Percentiles rank a stretch among this genome's conserved stretches.
These are phyloP conservation scores for Fusarium denticulatum DNA, from an alignment of 2,329 filamentous ascomycete genomes.

Conservation along the genomic window DNA sequence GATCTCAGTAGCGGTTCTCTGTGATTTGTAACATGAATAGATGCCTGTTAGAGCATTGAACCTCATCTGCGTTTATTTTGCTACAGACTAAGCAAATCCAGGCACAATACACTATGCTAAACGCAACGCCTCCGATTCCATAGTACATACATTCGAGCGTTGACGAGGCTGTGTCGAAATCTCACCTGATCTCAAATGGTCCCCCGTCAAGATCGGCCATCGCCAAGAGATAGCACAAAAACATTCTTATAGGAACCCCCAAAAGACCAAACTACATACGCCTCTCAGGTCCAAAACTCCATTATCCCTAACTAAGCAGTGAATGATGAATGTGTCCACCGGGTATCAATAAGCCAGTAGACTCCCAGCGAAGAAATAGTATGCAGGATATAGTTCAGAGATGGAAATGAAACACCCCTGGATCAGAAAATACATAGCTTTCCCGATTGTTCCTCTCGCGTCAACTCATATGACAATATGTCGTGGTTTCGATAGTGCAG, in stretches of 20 bases:
- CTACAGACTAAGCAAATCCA: neutral
- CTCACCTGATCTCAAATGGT: neutral
- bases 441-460: slow-evolving; percentile 52
- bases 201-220: neutral
- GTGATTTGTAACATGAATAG: neutral
- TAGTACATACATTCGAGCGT: neutral
- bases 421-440: slow-evolving; percentile 50
- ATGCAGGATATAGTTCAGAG: neutral
- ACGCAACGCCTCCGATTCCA: neutral
- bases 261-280: neutral
- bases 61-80: neutral
- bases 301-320: slow-evolving; percentile 1
- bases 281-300: slow-evolving; percentile 8
- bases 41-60: neutral
- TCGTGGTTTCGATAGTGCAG: slow-evolving; percentile 77
- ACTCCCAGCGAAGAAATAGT: slow-evolving; percentile 6
- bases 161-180: neutral
- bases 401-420: slow-evolving; percentile 9
- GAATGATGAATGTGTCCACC: slow-evolving; percentile 11
- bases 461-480: slow-evolving; percentile 75
- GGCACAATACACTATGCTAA: neutral
- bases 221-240: neutral
- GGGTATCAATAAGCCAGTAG: slow-evolving; percentile 31
- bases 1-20: neutral
- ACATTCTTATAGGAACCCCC: neutral